Evolutionary conservation across 352 stramenopile genomes (phyloP).

Genomic region (Pythium angustatum): DNA sequence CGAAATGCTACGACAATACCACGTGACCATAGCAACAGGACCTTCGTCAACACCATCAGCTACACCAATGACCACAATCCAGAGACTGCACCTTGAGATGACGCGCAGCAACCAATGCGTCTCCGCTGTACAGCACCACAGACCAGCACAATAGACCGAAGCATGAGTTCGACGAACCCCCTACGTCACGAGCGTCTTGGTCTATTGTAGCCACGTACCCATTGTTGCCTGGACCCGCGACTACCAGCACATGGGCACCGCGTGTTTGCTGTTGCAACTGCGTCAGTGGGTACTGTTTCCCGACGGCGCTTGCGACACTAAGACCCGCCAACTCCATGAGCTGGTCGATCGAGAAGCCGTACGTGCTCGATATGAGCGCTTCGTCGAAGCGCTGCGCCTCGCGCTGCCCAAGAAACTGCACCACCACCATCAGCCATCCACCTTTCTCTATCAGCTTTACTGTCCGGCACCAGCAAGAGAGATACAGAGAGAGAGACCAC

Average conservation of each 20-base stretch:
- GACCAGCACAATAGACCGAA: no score
- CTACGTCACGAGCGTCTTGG: no score
- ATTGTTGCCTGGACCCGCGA: slow-evolving; percentile 98
- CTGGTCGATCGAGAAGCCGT: slow-evolving; percentile 95
- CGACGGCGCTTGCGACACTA: slow-evolving; percentile 91
- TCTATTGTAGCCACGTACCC: no score
- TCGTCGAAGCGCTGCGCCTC: slow-evolving; percentile 87
- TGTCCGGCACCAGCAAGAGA: no score
- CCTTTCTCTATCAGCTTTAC: no score
- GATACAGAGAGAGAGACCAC: no score
- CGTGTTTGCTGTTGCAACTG: not conserved
- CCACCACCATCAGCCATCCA: no score
- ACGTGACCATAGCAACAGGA: not conserved
- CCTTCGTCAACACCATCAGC: not conserved
- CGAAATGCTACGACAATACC: slow-evolving; percentile 86
- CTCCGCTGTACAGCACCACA: slow-evolving; percentile 61
- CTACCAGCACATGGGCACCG: slow-evolving; percentile 77
- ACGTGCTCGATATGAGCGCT: slow-evolving; percentile 85
- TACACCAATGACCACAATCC: no score
- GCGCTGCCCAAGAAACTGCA: slow-evolving; percentile 66
- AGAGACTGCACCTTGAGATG: slow-evolving; percentile 88
- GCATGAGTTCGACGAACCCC: not conserved
- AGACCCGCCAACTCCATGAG: slow-evolving; percentile 99
- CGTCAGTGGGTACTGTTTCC: slow-evolving; percentile 48
- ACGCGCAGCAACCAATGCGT: slow-evolving; percentile 97